Evolutionary conservation across 108 stramenopile species (phyloP).

Genomic region (Pseudonitzschia delicatissima): DNA sequence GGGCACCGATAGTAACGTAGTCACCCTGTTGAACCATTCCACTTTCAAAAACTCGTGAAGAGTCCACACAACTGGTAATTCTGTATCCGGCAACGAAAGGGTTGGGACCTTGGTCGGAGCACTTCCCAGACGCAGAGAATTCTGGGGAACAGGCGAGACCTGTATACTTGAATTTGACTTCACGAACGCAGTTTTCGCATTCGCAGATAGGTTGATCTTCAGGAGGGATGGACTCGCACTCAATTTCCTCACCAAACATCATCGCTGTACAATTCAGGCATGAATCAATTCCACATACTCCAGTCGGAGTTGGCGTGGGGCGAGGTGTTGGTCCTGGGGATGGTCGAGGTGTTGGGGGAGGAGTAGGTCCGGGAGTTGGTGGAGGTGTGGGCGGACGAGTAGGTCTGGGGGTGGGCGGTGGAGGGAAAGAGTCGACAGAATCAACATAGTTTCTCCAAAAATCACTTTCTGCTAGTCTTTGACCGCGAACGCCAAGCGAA

Average conservation of each 20-base stretch:
- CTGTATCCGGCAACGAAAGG: slow-evolving; percentile 3
- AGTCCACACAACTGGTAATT: not conserved
- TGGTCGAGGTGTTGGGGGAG: not conserved
- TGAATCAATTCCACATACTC: slow-evolving; percentile 13
- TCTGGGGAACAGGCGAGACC: slow-evolving; percentile 14
- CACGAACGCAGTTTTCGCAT: slow-evolving; percentile 20
- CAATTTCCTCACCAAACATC: not conserved
- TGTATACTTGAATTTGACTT: slow-evolving; percentile 24
- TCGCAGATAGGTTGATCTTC: slow-evolving; percentile 5
- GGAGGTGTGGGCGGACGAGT: slow-evolving; percentile 13
- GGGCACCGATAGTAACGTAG: slow-evolving; percentile 6
- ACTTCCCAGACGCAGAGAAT: slow-evolving; percentile 4
- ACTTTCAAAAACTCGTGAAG: not conserved
- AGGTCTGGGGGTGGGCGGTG: slow-evolving; percentile 1
- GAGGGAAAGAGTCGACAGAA: not conserved
- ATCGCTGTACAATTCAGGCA: slow-evolving; percentile 19
- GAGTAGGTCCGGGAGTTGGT: slow-evolving; percentile 7
- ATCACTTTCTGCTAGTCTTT: not conserved
- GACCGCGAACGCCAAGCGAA: not conserved
- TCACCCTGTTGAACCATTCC: not conserved
- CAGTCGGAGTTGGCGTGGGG: slow-evolving; percentile 15
- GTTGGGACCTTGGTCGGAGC: slow-evolving; percentile 14
- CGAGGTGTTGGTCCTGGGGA: not conserved
- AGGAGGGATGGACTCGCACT: slow-evolving; percentile 18
- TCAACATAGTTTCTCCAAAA: slow-evolving; percentile 6